These are phyloP conservation scores for Chaetomium tenue DNA, from an alignment of 495 filamentous ascomycete genomes.

Conservation along the genomic window DNA sequence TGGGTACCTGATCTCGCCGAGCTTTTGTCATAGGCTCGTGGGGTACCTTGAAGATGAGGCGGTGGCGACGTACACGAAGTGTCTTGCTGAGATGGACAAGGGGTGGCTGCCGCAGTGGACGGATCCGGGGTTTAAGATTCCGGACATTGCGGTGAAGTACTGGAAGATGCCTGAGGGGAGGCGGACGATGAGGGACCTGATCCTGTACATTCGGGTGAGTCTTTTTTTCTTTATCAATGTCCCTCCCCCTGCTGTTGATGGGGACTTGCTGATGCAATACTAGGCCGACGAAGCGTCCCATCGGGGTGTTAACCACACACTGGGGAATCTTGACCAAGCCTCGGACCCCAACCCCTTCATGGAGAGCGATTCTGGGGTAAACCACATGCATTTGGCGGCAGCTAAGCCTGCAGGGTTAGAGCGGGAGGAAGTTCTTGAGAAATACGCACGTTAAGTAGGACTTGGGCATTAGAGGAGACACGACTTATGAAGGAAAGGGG, in stretches of 20 bases:
- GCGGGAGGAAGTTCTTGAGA: slow-evolving; percentile 61
- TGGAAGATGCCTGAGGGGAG: slow-evolving; percentile 89
- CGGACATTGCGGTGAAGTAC: slow-evolving; percentile 84
- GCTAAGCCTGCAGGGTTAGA: slow-evolving; percentile 74
- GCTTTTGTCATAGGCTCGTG: slow-evolving; percentile 90
- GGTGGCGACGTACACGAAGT: slow-evolving; percentile 87
- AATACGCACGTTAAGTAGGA: neutral
- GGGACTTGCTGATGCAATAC: neutral
- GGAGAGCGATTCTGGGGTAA: slow-evolving; percentile 52
- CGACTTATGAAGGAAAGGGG: neutral
- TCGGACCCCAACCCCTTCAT: slow-evolving; percentile 85
- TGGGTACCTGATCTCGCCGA: slow-evolving; percentile 81
- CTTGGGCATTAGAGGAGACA: neutral
- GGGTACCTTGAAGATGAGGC: slow-evolving; percentile 97
- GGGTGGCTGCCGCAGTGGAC: slow-evolving; percentile 79
- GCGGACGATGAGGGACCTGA: slow-evolving; percentile 77
- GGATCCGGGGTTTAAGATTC: slow-evolving; percentile 65
- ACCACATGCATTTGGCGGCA: slow-evolving; percentile 58
- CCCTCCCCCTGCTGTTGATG: neutral
- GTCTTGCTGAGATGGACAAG: slow-evolving; percentile 79
- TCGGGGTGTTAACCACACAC: slow-evolving; percentile 90
- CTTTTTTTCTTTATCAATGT: no score
- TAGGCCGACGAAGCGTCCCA: slow-evolving; percentile 88
- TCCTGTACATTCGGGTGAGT: slow-evolving; percentile 69
- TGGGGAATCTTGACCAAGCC: slow-evolving; percentile 78